phyloP scores from a whole-genome alignment of 257 asterid species.

The Solanum medicagineum region DNA sequence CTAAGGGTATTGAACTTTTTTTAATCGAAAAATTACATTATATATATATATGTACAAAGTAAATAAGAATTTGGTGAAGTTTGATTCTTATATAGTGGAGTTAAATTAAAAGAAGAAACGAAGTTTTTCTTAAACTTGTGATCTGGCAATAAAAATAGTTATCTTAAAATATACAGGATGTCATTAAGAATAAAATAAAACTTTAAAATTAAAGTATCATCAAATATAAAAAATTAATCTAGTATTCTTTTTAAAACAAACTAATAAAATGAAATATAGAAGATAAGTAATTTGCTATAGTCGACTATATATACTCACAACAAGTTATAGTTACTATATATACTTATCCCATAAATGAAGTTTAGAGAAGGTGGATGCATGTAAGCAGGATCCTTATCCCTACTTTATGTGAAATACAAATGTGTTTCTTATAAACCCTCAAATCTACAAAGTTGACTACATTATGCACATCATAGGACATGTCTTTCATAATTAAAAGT shows the following conservation, averaged over 20 bases:
- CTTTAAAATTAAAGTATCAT: too few species aligned
- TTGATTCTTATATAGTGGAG: not conserved
- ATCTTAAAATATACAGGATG: too few species aligned
- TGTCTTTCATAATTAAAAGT: too few species aligned
- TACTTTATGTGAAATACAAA: not conserved
- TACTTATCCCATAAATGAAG: not conserved
- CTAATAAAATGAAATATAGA: not conserved
- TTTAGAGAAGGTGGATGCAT: not conserved
- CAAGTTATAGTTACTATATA: not conserved
- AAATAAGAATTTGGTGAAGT: not conserved
- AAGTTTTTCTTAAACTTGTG: too few species aligned
- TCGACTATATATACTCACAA: not conserved
- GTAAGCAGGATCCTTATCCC: not conserved
- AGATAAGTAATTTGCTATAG: not conserved
- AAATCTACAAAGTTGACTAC: too few species aligned
- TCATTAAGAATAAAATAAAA: too few species aligned
- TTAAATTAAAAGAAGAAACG: too few species aligned
- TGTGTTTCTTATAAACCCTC: not conserved
- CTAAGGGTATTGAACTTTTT: not conserved
- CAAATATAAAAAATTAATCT: too few species aligned
- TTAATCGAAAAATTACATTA: not conserved
- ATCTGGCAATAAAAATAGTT: too few species aligned
- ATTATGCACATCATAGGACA: not conserved
- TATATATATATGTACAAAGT: not conserved
- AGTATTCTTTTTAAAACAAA: too few species aligned